Evolutionary conservation across 2,329 filamentous ascomycete genomes (phyloP).

Genomic region (Aspergillus eucalypticola): DNA sequence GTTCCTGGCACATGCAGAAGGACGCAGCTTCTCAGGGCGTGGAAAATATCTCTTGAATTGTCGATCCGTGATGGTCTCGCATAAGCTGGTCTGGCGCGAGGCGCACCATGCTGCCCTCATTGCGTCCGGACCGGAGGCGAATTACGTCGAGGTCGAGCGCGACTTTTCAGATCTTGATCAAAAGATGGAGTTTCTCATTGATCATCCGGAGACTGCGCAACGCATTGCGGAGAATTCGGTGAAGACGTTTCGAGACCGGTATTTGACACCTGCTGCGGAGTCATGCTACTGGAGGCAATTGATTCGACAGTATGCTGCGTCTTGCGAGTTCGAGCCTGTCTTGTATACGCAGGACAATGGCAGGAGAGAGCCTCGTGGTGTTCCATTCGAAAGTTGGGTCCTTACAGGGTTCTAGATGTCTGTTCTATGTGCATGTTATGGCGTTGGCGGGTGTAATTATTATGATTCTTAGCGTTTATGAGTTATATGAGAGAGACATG

Average conservation of each 20-base stretch:
- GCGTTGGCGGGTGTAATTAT: neutral
- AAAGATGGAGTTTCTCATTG: slow-evolving; percentile 47
- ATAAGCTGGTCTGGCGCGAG: slow-evolving; percentile 52
- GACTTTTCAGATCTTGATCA: slow-evolving; percentile 59
- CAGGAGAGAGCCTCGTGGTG: slow-evolving; percentile 33
- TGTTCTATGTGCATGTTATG: neutral
- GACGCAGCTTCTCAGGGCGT: slow-evolving; percentile 55
- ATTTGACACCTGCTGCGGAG: slow-evolving; percentile 57
- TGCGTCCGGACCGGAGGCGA: slow-evolving; percentile 49
- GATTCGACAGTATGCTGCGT: slow-evolving; percentile 40
- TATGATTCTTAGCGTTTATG: neutral
- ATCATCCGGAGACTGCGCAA: slow-evolving; percentile 47
- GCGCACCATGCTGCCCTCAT: slow-evolving; percentile 51
- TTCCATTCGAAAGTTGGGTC: slow-evolving; percentile 46
- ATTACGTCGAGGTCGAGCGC: slow-evolving; percentile 51
- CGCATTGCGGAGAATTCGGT: slow-evolving; percentile 53
- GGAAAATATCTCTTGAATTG: slow-evolving; percentile 58
- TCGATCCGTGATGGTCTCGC: slow-evolving; percentile 51
- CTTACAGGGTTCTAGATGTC: slow-evolving; percentile 20
- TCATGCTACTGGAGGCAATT: slow-evolving; percentile 58
- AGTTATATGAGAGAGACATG: neutral
- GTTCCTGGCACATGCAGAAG: slow-evolving; percentile 57
- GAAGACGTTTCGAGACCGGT: slow-evolving; percentile 53
- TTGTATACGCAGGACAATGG: slow-evolving; percentile 34
- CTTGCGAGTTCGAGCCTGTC: slow-evolving; percentile 45